Percentiles rank a stretch among this genome's conserved stretches.
phyloP scores from a whole-genome alignment of 352 stramenopile species.

The Phytophthora parvispora region DNA sequence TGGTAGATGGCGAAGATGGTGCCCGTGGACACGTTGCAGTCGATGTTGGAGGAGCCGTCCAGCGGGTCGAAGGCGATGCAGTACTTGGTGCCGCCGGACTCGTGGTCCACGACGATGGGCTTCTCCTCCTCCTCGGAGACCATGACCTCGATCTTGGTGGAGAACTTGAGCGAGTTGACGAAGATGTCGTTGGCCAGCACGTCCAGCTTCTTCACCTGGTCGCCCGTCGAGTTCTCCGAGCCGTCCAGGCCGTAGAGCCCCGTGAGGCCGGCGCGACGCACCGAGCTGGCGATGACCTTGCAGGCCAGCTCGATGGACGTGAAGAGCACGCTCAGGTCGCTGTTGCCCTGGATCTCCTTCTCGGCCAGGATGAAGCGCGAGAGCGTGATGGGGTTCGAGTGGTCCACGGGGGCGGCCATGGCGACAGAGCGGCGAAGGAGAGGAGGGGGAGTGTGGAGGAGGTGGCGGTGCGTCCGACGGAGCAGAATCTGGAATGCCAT shows the following conservation, averaged over 20 bases:
- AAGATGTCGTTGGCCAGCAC: constrained; percentile 99
- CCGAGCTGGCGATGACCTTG: constrained; percentile 98
- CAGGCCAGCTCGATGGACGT: constrained; percentile 97
- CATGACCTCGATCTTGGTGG: constrained; percentile 97
- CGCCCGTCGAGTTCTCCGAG: constrained; percentile 97
- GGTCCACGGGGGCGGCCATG: constrained; percentile 60
- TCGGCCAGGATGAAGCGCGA: constrained; percentile 95
- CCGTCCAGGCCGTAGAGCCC: constrained; percentile 97
- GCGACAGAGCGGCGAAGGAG: neutral
- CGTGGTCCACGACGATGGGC: constrained; percentile 95
- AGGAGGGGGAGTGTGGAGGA: too few species aligned
- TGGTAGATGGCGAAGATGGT: constrained; percentile 99
- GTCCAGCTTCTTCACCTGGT: constrained; percentile 99
- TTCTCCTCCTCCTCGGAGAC: constrained; percentile 99
- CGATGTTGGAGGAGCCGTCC: constrained; percentile 99
- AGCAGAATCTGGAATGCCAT: constrained; percentile 35
- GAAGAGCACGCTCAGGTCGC: constrained; percentile 96
- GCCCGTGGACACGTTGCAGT: constrained; percentile 99
- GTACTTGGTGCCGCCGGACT: constrained; percentile 84
- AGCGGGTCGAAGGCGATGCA: constrained; percentile 99
- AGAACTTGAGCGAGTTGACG: constrained; percentile 98
- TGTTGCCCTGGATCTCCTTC: constrained; percentile 95
- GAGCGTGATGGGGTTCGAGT: constrained; percentile 94
- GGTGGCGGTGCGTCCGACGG: constrained; percentile 21
- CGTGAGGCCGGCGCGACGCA: constrained; percentile 95